These are phyloP conservation scores for Pseudocercospora pini-densiflorae DNA, from an alignment of 2,329 filamentous ascomycete genomes.

Conservation along the genomic window DNA sequence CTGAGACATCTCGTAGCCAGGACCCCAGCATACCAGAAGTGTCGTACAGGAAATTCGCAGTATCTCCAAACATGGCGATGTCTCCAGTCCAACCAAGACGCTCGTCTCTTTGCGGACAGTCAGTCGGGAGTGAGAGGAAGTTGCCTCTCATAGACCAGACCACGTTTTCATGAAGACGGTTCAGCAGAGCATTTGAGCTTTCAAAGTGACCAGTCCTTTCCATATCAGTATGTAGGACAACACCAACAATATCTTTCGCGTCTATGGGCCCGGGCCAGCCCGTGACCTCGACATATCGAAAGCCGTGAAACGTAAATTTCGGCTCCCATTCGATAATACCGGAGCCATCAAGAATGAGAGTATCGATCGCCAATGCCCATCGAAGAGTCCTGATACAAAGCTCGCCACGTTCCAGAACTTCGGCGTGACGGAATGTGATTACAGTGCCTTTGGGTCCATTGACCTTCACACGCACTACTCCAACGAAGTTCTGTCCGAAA, in stretches of 20 bases:
- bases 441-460: conserved; percentile 44
- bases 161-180: conserved; percentile 60
- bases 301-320: conserved; percentile 58
- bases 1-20: conserved; percentile 56
- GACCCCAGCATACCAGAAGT: conserved; percentile 54
- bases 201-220: conserved; percentile 55
- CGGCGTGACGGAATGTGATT: conserved; percentile 58
- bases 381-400: conserved; percentile 51
- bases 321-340: conserved; percentile 48
- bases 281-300: conserved; percentile 57
- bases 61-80: conserved; percentile 55
- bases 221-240: conserved; percentile 60
- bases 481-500: conserved; percentile 64
- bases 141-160: conserved; percentile 64
- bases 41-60: conserved; percentile 60
- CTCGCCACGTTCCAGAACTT: conserved; percentile 58
- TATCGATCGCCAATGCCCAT: conserved; percentile 49
- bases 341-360: conserved; percentile 41
- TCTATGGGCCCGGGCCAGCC: conserved; percentile 47
- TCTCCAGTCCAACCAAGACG: conserved; percentile 61
- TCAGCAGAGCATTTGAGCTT: conserved; percentile 58
- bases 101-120: conserved; percentile 62
- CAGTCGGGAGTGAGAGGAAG: conserved; percentile 62
- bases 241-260: conserved; percentile 39
- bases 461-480: conserved; percentile 49